These are phyloP conservation scores for Puccinia polysora DNA, from an alignment of 1,284 basidiomycete genomes.

Conservation along the genomic window DNA sequence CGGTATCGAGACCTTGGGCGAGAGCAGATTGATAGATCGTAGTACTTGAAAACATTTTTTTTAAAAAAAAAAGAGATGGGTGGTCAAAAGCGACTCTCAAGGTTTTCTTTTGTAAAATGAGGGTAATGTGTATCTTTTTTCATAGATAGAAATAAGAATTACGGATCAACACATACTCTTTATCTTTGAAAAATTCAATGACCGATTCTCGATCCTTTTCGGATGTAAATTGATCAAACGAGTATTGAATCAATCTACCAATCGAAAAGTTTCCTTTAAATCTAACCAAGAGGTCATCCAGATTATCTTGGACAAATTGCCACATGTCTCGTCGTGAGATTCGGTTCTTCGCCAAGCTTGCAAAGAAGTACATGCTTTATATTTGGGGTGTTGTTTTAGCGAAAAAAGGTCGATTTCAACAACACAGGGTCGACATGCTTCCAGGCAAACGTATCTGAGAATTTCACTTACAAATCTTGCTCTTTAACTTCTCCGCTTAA, in stretches of 20 bases:
- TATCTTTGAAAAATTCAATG: constrained; percentile 60
- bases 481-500: constrained; percentile 52
- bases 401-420: no score
- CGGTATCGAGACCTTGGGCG: constrained; percentile 65
- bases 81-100: no score
- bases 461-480: constrained; percentile 49
- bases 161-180: constrained; percentile 52
- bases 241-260: constrained; percentile 55
- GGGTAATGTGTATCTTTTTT: no score
- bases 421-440: no score
- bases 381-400: not conserved
- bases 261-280: constrained; percentile 58
- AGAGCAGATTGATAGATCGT: constrained; percentile 60
- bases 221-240: constrained; percentile 64
- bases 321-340: constrained; percentile 51
- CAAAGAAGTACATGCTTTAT: constrained; percentile 50
- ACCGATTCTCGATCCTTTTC: constrained; percentile 66
- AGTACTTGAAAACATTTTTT: constrained; percentile 23
- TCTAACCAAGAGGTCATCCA: constrained; percentile 58
- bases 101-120: no score
- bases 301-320: constrained; percentile 52
- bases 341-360: constrained; percentile 50
- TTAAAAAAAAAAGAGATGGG: no score
- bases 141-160: no score
- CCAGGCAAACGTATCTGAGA: not conserved